Evolutionary conservation across 192 early-diverging fungal genomes (phyloP), one percentile per base, ranked within the genome.

Genomic region (Coemansia sp.): DNA sequence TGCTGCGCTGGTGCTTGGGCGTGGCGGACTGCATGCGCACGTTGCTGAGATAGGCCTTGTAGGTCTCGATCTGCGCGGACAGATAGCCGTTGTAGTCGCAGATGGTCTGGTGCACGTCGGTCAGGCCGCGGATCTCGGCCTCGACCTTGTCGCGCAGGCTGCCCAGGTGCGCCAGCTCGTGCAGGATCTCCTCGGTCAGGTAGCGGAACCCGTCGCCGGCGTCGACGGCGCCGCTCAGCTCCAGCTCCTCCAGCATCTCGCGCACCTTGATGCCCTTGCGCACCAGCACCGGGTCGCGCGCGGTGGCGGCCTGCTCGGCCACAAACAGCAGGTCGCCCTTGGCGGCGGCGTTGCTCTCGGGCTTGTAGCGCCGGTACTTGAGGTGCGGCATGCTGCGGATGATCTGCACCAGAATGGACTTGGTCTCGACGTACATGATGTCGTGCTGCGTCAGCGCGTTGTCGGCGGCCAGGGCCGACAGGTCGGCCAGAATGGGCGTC

Each of bases 191-290:
- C 52, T 95, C 91, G 0, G 84, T 84, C 75, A 97, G 81, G 23
- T 93, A 80, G 38, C 80, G 79, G 59, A 91, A 90, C 8, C 87
- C 84, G 59, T 94, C 90, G 39, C 58, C 67, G 25, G 74, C 59
- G 55, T 89, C 86, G 28, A 94, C 84, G 8, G 91, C 85, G 21
- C 80, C 84, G 30, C 82, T 77, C 42, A 87, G 82, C 50, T 90
- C 89, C 2, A 97, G 79, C 70, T 97, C 90, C 4, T 81, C 70
- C 40, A 97, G 65, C 93, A 97, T 94, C 50, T 95, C 94, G 49
- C 89, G 86, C 20, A 94, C 91, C 72, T 97, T 97, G 60, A 97
- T 86, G 27, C 94, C 94, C 78, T 95, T 94, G 46, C 87, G 85
- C 47, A 97, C 92, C 43, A 97, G 70, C 25, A 84, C 81, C 19